Evolutionary conservation across 1,284 basidiomycete genomes (phyloP).

Genomic region (Ustilago loliicola): DNA sequence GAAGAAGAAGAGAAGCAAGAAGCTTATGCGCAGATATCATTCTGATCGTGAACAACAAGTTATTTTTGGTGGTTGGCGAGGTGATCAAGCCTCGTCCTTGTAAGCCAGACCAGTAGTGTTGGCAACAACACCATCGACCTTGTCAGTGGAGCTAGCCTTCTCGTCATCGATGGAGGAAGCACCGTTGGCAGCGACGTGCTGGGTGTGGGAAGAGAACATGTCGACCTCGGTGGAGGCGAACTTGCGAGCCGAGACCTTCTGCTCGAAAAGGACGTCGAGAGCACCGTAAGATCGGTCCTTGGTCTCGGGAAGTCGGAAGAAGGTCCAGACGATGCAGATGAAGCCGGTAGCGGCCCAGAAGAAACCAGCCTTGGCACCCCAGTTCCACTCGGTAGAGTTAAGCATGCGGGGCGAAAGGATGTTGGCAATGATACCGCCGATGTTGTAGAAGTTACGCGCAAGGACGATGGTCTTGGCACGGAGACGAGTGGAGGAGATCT

Average conservation of each 20-base stretch:
- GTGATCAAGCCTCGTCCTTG: slow-evolving; percentile 36
- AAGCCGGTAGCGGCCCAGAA: slow-evolving; percentile 71
- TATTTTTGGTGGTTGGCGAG: not conserved
- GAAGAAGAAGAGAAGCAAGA: not conserved
- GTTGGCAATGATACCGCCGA: slow-evolving; percentile 69
- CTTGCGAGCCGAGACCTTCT: slow-evolving; percentile 68
- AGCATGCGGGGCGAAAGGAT: slow-evolving; percentile 73
- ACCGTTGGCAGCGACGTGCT: slow-evolving; percentile 14
- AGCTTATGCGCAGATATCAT: not conserved
- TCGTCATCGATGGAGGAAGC: slow-evolving; percentile 25
- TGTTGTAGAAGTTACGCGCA: slow-evolving; percentile 72
- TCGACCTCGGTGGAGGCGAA: slow-evolving; percentile 69
- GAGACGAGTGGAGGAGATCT: slow-evolving; percentile 73
- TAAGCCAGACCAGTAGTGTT: slow-evolving; percentile 43
- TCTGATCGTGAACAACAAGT: not conserved
- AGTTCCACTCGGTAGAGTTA: slow-evolving; percentile 71
- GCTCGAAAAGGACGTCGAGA: slow-evolving; percentile 71
- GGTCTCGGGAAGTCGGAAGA: slow-evolving; percentile 71
- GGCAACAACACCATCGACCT: slow-evolving; percentile 36
- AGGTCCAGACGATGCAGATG: slow-evolving; percentile 71
- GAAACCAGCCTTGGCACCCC: slow-evolving; percentile 71
- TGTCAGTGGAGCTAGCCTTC: slow-evolving; percentile 41
- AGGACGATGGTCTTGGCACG: slow-evolving; percentile 75
- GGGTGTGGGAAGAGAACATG: slow-evolving; percentile 51
- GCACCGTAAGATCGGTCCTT: slow-evolving; percentile 72